Base-by-base conservation (phyloP, 192 early-diverging fungal genomes). In the Globomyces pollinis-pini region DNA sequence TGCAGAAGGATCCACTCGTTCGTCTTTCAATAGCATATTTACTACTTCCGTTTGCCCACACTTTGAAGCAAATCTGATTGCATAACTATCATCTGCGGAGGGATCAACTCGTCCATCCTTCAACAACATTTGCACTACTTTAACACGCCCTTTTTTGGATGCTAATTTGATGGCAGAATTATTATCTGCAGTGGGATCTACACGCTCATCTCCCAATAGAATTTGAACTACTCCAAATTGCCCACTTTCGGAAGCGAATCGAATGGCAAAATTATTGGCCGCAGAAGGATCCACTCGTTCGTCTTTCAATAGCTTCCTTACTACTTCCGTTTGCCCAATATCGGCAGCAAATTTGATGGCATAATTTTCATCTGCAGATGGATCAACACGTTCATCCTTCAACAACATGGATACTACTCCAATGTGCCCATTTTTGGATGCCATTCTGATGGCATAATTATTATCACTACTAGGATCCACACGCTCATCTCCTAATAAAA, bases 1-100 rank as follows among this genome's bases (percentile, higher is more conserved):
- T 3, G 28, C 55, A 44, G 36, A 35, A 8, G 62, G 62, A 47
- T 64, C 53, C 3, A 64, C 62, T 15, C 55, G n/a, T 38, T 23
- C 15, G 23, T 62, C 50, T 11, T 33, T 26, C 55, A 57, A 20
- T 15, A 57, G 28, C 38, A 47, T 28, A 28, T 47, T 47, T 47
- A 47, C 44, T 6, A 47, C 29, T n/a, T 54, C 52, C 9, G 29
- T 24, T 9, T 55, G 53, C 21, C 53, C 53, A n/a, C n/a, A 23
- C 6, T 18, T 8, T 24, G 53, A 20, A 2, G 53, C 53, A 20
- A 34, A 28, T 41, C 53, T 35, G 1, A 55, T 55, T 0, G 53
- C 53, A 11, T 41, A 18, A 36, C 33, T 35, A 34, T 55, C 53
- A 18, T 28, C 8, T 5, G 28, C 34, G 7, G 53, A 16, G 11